Evolutionary conservation across 768 basidiomycete species (phyloP).

Genomic region (Mycena vitilis): DNA sequence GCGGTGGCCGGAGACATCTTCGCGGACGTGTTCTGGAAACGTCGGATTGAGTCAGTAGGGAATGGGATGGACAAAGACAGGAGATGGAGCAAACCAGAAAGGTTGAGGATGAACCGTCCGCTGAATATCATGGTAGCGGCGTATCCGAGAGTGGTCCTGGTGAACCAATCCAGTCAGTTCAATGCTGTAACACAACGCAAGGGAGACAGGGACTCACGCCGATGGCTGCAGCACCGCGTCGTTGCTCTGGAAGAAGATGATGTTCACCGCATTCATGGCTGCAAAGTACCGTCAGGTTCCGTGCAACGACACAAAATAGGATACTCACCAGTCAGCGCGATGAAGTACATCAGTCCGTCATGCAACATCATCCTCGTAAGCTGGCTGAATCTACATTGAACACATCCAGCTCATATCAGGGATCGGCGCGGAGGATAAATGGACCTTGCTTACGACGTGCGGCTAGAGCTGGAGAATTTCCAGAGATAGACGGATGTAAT

Average conservation of each 20-base stretch:
- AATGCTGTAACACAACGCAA: background rate
- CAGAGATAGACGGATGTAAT: conserved; percentile 21
- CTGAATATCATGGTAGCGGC: conserved; percentile 7
- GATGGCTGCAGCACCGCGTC: conserved; percentile 19
- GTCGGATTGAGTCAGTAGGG: too few species aligned
- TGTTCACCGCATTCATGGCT: conserved; percentile 27
- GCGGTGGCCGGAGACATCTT: conserved; percentile 25
- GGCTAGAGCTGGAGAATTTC: conserved; percentile 28
- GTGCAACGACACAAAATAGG: background rate
- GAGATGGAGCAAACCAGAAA: background rate
- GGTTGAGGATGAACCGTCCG: background rate
- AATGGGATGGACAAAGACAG: background rate
- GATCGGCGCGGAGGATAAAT: too few species aligned
- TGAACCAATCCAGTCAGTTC: background rate
- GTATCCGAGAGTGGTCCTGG: conserved; percentile 1
- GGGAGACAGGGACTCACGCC: background rate
- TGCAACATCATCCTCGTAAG: conserved; percentile 24
- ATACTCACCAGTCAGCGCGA: conserved; percentile 12
- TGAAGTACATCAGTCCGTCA: conserved; percentile 28
- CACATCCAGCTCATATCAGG: too few species aligned
- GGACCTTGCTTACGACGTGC: conserved; percentile 8
- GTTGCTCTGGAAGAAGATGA: conserved; percentile 26
- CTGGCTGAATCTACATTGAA: background rate
- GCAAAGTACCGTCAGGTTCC: background rate
- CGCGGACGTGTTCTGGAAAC: conserved; percentile 2